Evolutionary conservation across 2,329 filamentous ascomycete genomes (phyloP), one percentile per base, ranked within the genome.

Genomic region (Albophoma yamanashiensis): DNA sequence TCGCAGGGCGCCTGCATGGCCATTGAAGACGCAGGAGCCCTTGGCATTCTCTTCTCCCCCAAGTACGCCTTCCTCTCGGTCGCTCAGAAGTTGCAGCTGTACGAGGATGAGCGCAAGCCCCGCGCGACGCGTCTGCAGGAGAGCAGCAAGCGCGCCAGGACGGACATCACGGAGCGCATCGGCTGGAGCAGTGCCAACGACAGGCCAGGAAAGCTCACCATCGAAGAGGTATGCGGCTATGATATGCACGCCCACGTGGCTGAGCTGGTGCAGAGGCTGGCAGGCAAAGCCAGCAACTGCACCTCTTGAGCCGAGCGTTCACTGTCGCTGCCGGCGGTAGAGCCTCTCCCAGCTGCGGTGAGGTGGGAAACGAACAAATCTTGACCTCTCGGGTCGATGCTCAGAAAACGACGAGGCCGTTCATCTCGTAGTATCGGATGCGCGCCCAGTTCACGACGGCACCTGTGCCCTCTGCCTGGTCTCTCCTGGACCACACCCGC

Each of bases 1-100:
- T 83, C 80, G 60, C 85, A 88, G 69, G 85, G 85, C 6, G 84
- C 84, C 0, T 86, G 83, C 65, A 85, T 85, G 82, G 83, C 84
- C 0, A 83, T 86, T 52, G 84, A 87, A 66, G 84, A 87, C 62
- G 82, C 83, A 0, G 84, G 80, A 0, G 81, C 81, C 0, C 71
- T 87, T 1, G 83, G 84, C 0, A 80, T 86, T 15, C 62, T 86
- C 7, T 86, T 87, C 69, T 77, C 71, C 63, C 64, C 67, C 25
- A 65, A 65, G 45, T 69, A 75, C 58, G 73, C 74, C 58, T 61
- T 64, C 17, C 73, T 77, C 3, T 71, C 79, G 58, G 68, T 84
- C 39, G 65, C 63, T 0, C 69, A 79, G 55, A 70, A 74, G 1
- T 73, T 83, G 8, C 67, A 68, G n/a, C 67, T 79, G 17, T 83